phyloP scores from a whole-genome alignment of 345 rosid species.

The Citrus glauca region DNA sequence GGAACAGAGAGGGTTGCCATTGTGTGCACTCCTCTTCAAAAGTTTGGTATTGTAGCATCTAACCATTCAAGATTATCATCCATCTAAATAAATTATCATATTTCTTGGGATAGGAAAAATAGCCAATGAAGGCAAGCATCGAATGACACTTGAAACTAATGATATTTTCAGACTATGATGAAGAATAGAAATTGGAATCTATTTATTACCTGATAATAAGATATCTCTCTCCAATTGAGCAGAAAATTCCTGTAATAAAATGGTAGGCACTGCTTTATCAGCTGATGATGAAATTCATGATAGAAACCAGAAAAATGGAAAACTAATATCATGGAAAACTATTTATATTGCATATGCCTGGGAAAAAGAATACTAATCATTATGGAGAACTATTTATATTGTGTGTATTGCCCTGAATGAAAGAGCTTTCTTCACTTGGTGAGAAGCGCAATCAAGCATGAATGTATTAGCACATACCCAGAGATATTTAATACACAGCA shows the following conservation, averaged over 20 bases:
- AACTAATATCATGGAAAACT: neutral
- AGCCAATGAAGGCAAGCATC: neutral
- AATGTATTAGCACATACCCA: neutral
- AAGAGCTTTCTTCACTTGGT: neutral
- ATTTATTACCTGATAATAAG: conserved; percentile 63
- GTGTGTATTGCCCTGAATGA: neutral
- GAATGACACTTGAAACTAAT: neutral
- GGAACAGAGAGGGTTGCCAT: neutral
- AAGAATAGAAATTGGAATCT: conserved; percentile 7
- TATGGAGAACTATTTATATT: neutral
- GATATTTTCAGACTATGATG: neutral
- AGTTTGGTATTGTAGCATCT: neutral
- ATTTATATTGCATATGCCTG: neutral
- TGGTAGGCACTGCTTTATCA: conserved; percentile 7
- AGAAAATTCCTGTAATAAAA: conserved; percentile 78
- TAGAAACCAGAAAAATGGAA: neutral
- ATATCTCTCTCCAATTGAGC: conserved; percentile 94
- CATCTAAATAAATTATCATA: conserved; percentile 1
- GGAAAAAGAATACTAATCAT: neutral
- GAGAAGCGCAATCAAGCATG: neutral
- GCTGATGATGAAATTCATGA: conserved; percentile 8
- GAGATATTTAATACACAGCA: neutral
- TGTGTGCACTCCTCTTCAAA: neutral
- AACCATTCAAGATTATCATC: neutral
- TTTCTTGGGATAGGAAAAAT: neutral